Conservation (phyloP, 768 basidiomycete species). For the Trametes meyenii region DNA sequence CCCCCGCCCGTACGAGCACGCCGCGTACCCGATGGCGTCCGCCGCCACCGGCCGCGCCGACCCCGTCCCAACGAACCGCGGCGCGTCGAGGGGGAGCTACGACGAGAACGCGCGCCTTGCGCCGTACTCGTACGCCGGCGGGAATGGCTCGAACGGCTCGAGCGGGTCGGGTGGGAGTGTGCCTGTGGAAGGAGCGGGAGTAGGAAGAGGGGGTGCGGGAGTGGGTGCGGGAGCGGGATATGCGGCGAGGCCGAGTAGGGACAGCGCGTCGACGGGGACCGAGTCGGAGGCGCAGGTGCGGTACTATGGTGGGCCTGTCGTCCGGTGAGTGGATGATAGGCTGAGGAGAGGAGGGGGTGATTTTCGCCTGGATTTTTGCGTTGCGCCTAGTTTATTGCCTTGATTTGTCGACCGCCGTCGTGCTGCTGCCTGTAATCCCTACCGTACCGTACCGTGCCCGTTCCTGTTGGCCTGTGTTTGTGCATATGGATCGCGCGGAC, state of each 20-base stretch:
- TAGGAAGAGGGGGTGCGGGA: neutral
- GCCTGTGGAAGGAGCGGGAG: neutral
- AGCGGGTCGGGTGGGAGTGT: neutral
- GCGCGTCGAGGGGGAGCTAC: slow-evolving; percentile 33
- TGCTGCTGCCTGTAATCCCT: neutral
- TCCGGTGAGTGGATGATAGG: neutral
- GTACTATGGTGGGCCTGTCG: slow-evolving; percentile 8
- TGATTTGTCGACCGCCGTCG: neutral
- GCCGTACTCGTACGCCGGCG: slow-evolving; percentile 36
- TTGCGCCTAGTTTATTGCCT: slow-evolving; percentile 3
- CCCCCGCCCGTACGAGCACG: slow-evolving; percentile 20
- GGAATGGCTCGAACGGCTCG: slow-evolving; percentile 2
- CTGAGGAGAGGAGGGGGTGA: neutral
- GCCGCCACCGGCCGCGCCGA: neutral
- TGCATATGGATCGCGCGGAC: slow-evolving; percentile 1
- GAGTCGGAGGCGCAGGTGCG: slow-evolving; percentile 11
- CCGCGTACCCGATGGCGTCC: slow-evolving; percentile 22
- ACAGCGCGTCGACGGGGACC: slow-evolving; percentile 8
- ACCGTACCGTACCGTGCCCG: neutral
- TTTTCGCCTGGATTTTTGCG: neutral
- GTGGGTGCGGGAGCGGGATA: neutral
- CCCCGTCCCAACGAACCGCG: slow-evolving; percentile 1
- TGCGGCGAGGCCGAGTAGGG: slow-evolving; percentile 7
- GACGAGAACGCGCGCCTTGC: slow-evolving; percentile 47
- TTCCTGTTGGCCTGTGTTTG: neutral